Evolutionary conservation across 306 rosid species (phyloP), one percentile per base, ranked within the genome.

Genomic region (Vigna unguiculata): DNA sequence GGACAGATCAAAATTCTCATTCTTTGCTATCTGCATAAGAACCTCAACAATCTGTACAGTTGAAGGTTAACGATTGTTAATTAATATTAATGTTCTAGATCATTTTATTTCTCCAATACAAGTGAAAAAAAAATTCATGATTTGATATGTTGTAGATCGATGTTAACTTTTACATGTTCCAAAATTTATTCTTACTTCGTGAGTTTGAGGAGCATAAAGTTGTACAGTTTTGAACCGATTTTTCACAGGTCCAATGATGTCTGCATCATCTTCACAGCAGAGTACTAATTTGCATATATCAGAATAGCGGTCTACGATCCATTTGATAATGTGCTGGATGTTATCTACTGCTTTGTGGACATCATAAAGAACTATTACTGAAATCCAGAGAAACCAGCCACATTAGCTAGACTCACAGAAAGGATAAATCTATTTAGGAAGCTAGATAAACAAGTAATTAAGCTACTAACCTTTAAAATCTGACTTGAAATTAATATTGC

Each of bases 231-330:
- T 81, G 85, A 90, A 85, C 62, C 85, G 85, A 76, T 52, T 84
- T 77, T 80, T 89, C 59, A 90, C 96, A 0, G 89, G 75, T 52
- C 87, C 94, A 48, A 90, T 81, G 46, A 91, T 69, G 61, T 65
- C 60, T 20, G 54, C 74, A 78, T 90, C 93, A 66, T 94, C 93
- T 84, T 89, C 90, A 51, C 96, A 90, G 80, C 93, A 86, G 45
- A 94, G 86, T 21, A 94, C 58, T 32, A 94, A 86, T 78, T 84
- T 89, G 77, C 97, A 92, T 24, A 86, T 74, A 68, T 94, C 93
- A 14, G 89, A 69, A 80, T 90, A 85, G 70, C 98, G 86, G 78
- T 94, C 98, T 82, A 90, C 83, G 57, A 89, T 90, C 97, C 96
- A 94, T 78, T 90, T 91, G 75, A 91, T 88, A 88, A 94, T 71